Evolutionary conservation across 352 stramenopile genomes (phyloP), one percentile per base, ranked within the genome.

Genomic region (Phytopythium delawarense): DNA sequence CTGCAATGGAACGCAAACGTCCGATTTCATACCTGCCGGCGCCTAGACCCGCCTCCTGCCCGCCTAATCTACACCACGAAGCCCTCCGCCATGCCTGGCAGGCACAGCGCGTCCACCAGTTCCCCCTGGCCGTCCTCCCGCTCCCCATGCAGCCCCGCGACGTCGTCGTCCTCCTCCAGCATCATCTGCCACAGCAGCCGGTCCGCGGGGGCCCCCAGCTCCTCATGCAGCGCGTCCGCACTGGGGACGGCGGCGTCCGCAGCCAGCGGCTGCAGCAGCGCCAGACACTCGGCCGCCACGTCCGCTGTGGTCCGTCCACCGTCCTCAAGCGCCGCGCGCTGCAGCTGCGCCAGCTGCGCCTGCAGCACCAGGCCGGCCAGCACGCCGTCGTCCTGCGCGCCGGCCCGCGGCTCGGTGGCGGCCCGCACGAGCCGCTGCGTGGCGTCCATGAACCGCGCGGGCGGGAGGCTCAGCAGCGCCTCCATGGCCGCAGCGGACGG

Each of bases 341-440:
- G 74, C 48, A 84, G 61, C 46, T 81, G 72, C 15, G 72, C 72
- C 40, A 81, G 51, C 50, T 84, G 75, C 21, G 75, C 75, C 59
- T 79, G 75, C 13, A 70, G 67, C 46, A 65, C 77, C 51, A 79
- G 34, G 23, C 75, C 70, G 11, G 57, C 66, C 11, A 65, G 51
- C 25, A 67, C 66, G 34, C 62, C 67, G 32, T 65, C 39, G 46
- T 32, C 63, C 25, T 61, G 54, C 15, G 60, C 51, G 18, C 37
- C 44, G 20, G 61, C 25, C 1, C 35, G 44, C 9, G 37, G 23
- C 34, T 34, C 59, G 30, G 69, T 66, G 48, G 63, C 56, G 9
- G 42, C 18, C 16, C 45, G 45, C 52, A 79, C n/a, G 11, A 81
- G 32, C 30, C 71, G 63, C 55, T 84, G 72, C 7, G 70, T 79